Evolutionary conservation across 306 rosid species (phyloP), one percentile per base, ranked within the genome.

Genomic region (Vachellia pachyceras): DNA sequence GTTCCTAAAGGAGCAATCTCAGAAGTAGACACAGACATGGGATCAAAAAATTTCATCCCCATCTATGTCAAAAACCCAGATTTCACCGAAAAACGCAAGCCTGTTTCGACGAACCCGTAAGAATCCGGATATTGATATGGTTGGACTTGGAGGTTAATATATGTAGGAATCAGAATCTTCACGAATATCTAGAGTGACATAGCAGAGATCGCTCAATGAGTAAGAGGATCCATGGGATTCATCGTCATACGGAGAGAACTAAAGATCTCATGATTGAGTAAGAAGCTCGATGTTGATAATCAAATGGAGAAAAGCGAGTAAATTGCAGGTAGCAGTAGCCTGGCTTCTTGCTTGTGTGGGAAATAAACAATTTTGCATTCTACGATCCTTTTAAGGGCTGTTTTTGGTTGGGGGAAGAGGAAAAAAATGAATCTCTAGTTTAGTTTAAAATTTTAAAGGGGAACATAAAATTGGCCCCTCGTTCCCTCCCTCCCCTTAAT

Each of bases 11-110:
- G 79, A 22, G 68, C 70, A 46, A 78, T 80, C 46, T 92, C 92
- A 86, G 85, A 92, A 7, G 87, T 7, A 54, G 85, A 89, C 79
- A 84, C 13, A 47, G 88, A 73, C 45, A 58, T 86, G 25, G 90
- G 64, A 80, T 87, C 90, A 72, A 88, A 84, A 67, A 79, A 79
- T 52, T 84, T 89, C 69, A 88, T 81, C 83, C 90, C 97, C 97
- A 89, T 95, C 79, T 35, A 65, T 18, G 77, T 79, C 79, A 83
- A 44, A 29, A 55, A 78, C 40, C 73, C 50, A 63, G 82, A 39
- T 68, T 78, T 81, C 71, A 87, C 76, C 79, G 23, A 79, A 42
- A 73, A 76, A 29, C 52, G 42, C 75, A 52, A 15, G 67, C 84
- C 54, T 47, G 61, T 66, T 41, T 45, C 79, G 76, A 82, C 84